Percentiles rank a stretch among this genome's conserved stretches.
Evolutionary conservation across 305 asterid genomes (phyloP).

Genomic region (Rubia balearica): DNA sequence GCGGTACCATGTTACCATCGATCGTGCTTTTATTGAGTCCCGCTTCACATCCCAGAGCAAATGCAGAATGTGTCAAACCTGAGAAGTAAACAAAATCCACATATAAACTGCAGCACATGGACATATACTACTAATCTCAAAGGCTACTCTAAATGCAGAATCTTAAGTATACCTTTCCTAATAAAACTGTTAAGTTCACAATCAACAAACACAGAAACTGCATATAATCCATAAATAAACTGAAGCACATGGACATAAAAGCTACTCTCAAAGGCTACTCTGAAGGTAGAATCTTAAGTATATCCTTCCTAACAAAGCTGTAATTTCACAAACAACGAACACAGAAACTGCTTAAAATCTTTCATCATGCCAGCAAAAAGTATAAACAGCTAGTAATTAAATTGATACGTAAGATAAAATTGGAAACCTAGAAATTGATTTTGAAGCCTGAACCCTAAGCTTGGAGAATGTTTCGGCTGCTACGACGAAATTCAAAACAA

Average conservation of each 20-base stretch:
- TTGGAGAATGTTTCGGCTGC: not conserved
- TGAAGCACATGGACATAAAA: not conserved
- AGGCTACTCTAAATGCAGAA: not conserved
- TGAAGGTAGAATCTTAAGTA: not conserved
- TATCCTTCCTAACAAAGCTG: not conserved
- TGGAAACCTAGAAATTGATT: not conserved
- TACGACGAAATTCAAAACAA: not conserved
- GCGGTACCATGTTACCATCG: slow-evolving; percentile 88
- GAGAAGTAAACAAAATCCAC: slow-evolving; percentile 26
- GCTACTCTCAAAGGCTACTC: not conserved
- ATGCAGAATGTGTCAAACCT: slow-evolving; percentile 91
- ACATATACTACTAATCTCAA: not conserved
- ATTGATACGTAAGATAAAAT: not conserved
- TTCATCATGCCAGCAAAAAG: not conserved
- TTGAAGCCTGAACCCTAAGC: not conserved
- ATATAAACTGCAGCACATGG: slow-evolving; percentile 5
- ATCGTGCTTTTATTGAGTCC: slow-evolving; percentile 70
- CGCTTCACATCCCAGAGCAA: slow-evolving; percentile 87
- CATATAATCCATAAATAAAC: not conserved
- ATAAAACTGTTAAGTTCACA: not conserved
- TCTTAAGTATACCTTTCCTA: not conserved
- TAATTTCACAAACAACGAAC: not conserved
- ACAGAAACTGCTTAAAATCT: not conserved
- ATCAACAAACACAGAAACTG: not conserved
- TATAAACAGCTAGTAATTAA: not conserved